Evolutionary conservation across 192 early-diverging fungal genomes (phyloP).

Genomic region (Coemansia sp.): DNA sequence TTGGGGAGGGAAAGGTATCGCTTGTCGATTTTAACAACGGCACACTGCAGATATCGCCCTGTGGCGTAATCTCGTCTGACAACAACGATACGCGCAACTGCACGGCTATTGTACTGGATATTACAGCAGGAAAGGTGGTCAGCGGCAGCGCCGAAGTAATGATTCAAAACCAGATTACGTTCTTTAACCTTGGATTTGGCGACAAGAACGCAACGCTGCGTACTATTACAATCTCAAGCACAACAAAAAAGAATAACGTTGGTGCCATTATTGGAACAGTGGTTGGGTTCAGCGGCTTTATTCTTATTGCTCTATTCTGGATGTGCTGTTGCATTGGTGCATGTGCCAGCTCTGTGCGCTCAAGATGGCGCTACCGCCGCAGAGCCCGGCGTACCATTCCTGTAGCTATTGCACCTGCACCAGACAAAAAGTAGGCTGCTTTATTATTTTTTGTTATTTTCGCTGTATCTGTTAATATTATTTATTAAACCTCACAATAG

Average conservation of each 20-base stretch:
- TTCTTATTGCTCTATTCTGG: neutral
- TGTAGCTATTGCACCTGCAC: too few species aligned
- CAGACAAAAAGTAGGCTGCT: too few species aligned
- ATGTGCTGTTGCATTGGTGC: neutral
- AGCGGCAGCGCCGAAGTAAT: conserved; percentile 19
- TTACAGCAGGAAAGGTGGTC: conserved; percentile 22
- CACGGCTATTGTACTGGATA: conserved; percentile 22
- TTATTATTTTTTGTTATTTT: too few species aligned
- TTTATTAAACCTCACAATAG: too few species aligned
- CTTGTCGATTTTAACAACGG: conserved; percentile 46
- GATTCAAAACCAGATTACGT: conserved; percentile 24
- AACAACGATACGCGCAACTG: conserved; percentile 15
- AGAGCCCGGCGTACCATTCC: too few species aligned
- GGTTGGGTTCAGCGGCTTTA: neutral
- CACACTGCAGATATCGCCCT: conserved; percentile 23
- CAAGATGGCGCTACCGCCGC: too few species aligned
- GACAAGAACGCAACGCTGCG: conserved; percentile 11
- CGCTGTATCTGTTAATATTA: too few species aligned
- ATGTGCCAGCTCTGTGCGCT: too few species aligned
- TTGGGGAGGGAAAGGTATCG: conserved; percentile 10
- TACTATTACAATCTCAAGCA: conserved; percentile 37
- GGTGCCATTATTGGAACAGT: neutral
- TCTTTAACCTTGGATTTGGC: conserved; percentile 34
- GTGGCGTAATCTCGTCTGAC: conserved; percentile 15
- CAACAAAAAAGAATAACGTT: conserved; percentile 1